These are phyloP conservation scores for Yamadazyma epiphylla DNA, from an alignment of 1,139 yeast species.

Conservation along the genomic window DNA sequence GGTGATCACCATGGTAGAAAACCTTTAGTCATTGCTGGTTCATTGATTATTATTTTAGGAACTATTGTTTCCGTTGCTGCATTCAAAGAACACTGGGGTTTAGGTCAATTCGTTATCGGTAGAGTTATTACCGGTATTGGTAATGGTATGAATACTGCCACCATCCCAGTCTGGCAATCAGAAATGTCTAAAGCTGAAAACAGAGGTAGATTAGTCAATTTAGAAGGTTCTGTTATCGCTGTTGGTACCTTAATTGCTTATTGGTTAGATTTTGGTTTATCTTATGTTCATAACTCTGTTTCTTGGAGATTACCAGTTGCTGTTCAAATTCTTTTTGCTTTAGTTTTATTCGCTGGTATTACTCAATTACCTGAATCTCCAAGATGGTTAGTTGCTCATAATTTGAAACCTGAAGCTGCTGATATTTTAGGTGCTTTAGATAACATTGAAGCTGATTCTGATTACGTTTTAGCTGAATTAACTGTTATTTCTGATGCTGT, in stretches of 20 bases:
- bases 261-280: slow-evolving; percentile 56
- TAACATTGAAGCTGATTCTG: slow-evolving; percentile 34
- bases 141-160: slow-evolving; percentile 26
- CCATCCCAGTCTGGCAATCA: slow-evolving; percentile 41
- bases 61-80: slow-evolving; percentile 42
- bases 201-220: slow-evolving; percentile 54
- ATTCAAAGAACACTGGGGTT: slow-evolving; percentile 54
- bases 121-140: slow-evolving; percentile 49
- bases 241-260: slow-evolving; percentile 27
- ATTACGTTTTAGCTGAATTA: slow-evolving; percentile 38
- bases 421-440: slow-evolving; percentile 36
- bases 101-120: slow-evolving; percentile 43
- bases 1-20: slow-evolving; percentile 49
- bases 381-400: slow-evolving; percentile 44
- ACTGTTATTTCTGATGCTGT: slow-evolving; percentile 38
- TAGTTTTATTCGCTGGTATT: slow-evolving; percentile 14
- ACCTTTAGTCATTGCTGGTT: slow-evolving; percentile 35
- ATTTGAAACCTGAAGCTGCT: slow-evolving; percentile 45
- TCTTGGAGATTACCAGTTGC: slow-evolving; percentile 29
- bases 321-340: slow-evolving; percentile 20
- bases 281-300: slow-evolving; percentile 41
- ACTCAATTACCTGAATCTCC: slow-evolving; percentile 21
- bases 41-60: slow-evolving; percentile 38
- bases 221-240: slow-evolving; percentile 69
- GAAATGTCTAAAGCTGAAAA: slow-evolving; percentile 27